Evolutionary conservation across 1,284 basidiomycete species (phyloP), one percentile per base, ranked within the genome.

Genomic region (Marasmius fiardii): DNA sequence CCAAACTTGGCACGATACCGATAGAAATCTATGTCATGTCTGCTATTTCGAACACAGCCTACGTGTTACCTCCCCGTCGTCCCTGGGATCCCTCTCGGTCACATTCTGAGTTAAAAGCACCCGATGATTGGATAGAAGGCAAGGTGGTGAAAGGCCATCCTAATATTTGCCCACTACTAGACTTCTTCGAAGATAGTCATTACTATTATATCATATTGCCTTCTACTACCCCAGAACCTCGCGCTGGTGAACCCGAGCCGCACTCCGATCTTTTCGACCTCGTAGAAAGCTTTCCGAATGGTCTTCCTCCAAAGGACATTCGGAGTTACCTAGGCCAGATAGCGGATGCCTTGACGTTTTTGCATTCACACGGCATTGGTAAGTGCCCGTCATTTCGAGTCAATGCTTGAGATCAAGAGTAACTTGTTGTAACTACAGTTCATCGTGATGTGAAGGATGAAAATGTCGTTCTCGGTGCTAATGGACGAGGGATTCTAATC

Each of bases 11-110:
- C 39, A 97, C 96, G 1, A 98, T 99, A 63, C 96, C 97, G 6
- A 95, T 98, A 72, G 97, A 99, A 74, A 97, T 99, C 41, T 97
- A 97, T 70, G 96, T 99, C 61, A 93, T 99, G 91, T 97, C 79
- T 68, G 92, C 79, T 66, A 92, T 86, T 72, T 96, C 81, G 61
- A 86, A 80, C 71, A 92, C 83, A 21, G 81, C 80, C 55, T 92
- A 88, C 68, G 78, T 84, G 18, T 77, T 95, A 12, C 85, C 89
- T 6, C 75, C 86, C 12, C 79, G 80, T 54, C 80, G 88, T 51
- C 86, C 91, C 20, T 95, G 93, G 94, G 83, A 93, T 73, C 87
- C 92, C 16, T 75, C 77, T 43, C 84, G 88, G 33, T 64, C 67
- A 37, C 28, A 43, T n/a, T n/a, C 47, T 53, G 62, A 64, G 58